Evolutionary conservation across 192 early-diverging fungal species (phyloP).

Genomic region (Pilobolus umbonatus): DNA sequence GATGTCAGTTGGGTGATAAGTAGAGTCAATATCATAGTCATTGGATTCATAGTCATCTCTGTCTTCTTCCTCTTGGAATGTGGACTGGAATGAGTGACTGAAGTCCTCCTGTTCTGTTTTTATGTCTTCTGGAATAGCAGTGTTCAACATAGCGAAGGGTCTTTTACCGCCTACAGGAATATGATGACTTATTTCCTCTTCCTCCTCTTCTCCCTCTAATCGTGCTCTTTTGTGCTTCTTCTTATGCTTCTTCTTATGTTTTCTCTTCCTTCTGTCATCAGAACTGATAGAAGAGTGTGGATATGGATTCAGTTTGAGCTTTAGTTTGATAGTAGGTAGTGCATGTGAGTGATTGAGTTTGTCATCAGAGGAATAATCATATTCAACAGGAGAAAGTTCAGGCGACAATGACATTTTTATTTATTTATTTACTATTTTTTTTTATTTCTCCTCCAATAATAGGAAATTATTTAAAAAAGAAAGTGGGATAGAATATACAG

Average conservation of each 20-base stretch:
- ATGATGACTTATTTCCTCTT: constrained; percentile 12
- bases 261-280: background rate
- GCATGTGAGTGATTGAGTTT: background rate
- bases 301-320: constrained; percentile 23
- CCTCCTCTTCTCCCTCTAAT: constrained; percentile 30
- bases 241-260: constrained; percentile 8
- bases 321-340: constrained; percentile 18
- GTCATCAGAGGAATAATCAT: constrained; percentile 22
- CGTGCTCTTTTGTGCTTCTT: constrained; percentile 16
- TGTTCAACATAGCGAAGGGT: background rate
- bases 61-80: background rate
- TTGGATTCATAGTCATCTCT: background rate
- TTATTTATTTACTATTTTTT: constrained; percentile 4
- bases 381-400: constrained; percentile 21
- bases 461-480: no score
- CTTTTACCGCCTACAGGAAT: constrained; percentile 12
- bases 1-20: constrained; percentile 6
- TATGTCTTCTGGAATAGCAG: constrained; percentile 12
- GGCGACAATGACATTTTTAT: constrained; percentile 10
- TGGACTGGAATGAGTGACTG: background rate
- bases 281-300: background rate
- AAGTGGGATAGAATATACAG: no score
- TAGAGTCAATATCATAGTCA: background rate
- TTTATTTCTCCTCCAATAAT: constrained; percentile 3
- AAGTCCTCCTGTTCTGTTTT: constrained; percentile 29